Evolutionary conservation across 2,329 filamentous ascomycete genomes (phyloP), one percentile per base, ranked within the genome.

Genomic region (Trichoderma sp.): DNA sequence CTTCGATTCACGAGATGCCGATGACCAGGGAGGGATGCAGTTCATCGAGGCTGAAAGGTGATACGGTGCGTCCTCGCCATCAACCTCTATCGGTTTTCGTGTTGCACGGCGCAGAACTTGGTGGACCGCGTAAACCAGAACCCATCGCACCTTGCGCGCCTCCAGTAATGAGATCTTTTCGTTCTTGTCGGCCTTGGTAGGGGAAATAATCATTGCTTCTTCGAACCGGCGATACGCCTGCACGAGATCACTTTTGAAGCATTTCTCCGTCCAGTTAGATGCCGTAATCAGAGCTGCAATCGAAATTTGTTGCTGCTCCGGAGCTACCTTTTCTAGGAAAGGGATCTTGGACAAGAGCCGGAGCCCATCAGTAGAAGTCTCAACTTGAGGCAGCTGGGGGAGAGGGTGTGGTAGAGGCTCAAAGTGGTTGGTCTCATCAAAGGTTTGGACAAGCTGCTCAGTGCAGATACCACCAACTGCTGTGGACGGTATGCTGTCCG

Each of bases 141-240:
- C 87, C 92, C 92, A 96, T 49, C 92, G 85, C 19, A 94, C 86
- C 77, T 93, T 94, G 52, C 92, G 88, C 1, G 88, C 91, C 72
- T 95, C 92, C 10, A 85, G 82, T 13, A 88, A 80, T 0, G 79
- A 79, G 2, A 81, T 75, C 74, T 87, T 89, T 43, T 88, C 86
- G 6, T 77, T 70, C 68, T 87, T 88, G 69, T 90, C 87, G 0
- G 81, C 80, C 70, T 86, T 88, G 24, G 82, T 80, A 2, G 85
- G 83, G 0, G 80, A 79, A 59, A 83, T 79, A 24, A 86, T 77
- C 8, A 83, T 83, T 7, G 88, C 84, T 64, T 88, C 86, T 75
- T 96, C 92, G 68, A 94, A 95, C 3, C 82, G 83, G 4, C 87
- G 84, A 74, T 94, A 96, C 1, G 89, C 88, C 64, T 84, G 81